Base-by-base conservation (phyloP, 805 yeast species). In the Ogataea philodendri region DNA sequence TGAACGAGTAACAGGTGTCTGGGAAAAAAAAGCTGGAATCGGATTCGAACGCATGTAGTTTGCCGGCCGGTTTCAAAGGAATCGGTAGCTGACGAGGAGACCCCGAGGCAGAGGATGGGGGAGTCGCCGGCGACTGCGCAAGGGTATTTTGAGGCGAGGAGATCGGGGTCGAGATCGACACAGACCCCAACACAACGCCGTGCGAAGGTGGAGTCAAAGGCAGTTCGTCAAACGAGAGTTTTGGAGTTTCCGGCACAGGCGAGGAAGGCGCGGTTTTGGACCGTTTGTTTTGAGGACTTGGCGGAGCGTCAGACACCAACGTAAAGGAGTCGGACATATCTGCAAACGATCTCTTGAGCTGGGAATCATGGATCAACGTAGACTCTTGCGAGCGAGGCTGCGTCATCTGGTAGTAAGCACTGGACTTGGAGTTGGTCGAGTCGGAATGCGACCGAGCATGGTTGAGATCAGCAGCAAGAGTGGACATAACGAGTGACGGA, bases 1-100 rank as follows among this genome's bases (percentile, higher is more conserved):
- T 47, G 37, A 56, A 61, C 6, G 60, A 53, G 41, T 62, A 62
- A 32, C 65, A 55, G n/a, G 67, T 63, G 38, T 62, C 66, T 15
- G 66, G 61, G 46, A 50, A 62, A 18, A 40, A 45, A 26, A 50
- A 49, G 9, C 57, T 50, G 9, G 57, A 45, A 26, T 52, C 51
- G 24, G 46, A 40, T 18, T 45, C 41, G 19, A 41, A 41, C 5
- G 44, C 35, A 5, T 36, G 26, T 10, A 49, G 46, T 15, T 45
- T 46, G 22, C 32, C 26, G 1, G 51, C 26, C 9, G 53, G 48
- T 17, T 39, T 48, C 17, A 57, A 29, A 7, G 47, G 42, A 30
- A 43, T 39, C 3, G 52, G 38, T 14, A 38, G 9, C 38, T 44
- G 44, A 23, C 30, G 44, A 8, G 59, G 59, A 27, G 59, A 51